Percentiles rank a stretch among this genome's conserved stretches.
phyloP scores from a whole-genome alignment of 1,284 basidiomycete species.

The Anthracocystis walkeri region DNA sequence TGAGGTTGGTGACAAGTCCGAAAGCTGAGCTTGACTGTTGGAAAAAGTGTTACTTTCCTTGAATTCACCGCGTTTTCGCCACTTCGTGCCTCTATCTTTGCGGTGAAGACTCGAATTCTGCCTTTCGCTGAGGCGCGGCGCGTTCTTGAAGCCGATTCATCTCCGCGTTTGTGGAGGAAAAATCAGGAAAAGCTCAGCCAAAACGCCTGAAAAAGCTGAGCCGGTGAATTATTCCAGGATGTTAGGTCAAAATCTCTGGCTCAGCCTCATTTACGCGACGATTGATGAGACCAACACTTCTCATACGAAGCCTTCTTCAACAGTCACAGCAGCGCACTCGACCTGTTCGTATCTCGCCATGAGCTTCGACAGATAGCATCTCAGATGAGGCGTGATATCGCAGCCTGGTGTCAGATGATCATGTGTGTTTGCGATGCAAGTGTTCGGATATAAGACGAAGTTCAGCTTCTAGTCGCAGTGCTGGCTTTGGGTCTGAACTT shows the following conservation, averaged over 20 bases:
- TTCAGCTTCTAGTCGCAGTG: slow-evolving; percentile 19
- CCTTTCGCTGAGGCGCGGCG: slow-evolving; percentile 14
- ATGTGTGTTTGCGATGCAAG: too few relatives aligned
- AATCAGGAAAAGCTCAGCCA: not conserved
- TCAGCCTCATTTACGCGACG: slow-evolving; percentile 5
- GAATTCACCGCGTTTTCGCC: slow-evolving; percentile 25
- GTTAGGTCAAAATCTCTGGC: not conserved
- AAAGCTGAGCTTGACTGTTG: slow-evolving; percentile 5
- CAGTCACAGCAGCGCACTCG: not conserved
- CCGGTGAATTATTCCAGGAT: not conserved
- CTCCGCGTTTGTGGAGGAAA: slow-evolving; percentile 14
- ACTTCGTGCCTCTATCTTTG: slow-evolving; percentile 17
- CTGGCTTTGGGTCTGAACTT: slow-evolving; percentile 40
- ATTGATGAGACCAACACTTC: not conserved
- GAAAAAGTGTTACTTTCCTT: slow-evolving; percentile 39
- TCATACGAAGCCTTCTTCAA: not conserved
- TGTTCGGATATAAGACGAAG: too few relatives aligned
- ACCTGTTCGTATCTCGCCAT: too few relatives aligned
- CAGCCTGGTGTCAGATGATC: too few relatives aligned
- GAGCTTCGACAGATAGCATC: too few relatives aligned
- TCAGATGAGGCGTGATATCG: too few relatives aligned
- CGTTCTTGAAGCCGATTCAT: not conserved
- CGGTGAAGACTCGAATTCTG: not conserved
- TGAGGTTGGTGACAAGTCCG: slow-evolving; percentile 7
- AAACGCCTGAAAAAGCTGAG: slow-evolving; percentile 9